Evolutionary conservation across 179 eudicot genomes (phyloP).

Genomic region (Silene vulgaris): DNA sequence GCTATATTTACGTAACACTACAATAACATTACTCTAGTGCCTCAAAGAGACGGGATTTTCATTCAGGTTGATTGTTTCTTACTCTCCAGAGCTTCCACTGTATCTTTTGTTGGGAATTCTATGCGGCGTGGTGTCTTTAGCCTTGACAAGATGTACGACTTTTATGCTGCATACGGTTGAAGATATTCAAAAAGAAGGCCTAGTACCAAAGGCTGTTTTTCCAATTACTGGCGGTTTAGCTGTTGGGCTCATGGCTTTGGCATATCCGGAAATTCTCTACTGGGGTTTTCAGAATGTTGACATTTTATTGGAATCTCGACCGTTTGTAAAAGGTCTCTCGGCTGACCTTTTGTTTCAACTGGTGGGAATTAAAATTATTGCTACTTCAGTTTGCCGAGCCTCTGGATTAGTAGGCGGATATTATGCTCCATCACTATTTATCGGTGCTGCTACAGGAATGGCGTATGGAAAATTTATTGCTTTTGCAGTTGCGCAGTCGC

Average conservation of each 20-base stretch:
- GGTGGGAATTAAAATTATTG: slow-evolving; percentile 70
- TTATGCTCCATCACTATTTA: slow-evolving; percentile 92
- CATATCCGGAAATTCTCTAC: slow-evolving; percentile 92
- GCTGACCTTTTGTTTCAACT: slow-evolving; percentile 75
- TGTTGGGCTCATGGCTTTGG: slow-evolving; percentile 83
- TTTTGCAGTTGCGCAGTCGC: slow-evolving; percentile 46
- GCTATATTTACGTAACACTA: not conserved
- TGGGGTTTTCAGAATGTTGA: slow-evolving; percentile 98
- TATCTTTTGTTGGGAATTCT: slow-evolving; percentile 87
- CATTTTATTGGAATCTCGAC: slow-evolving; percentile 75
- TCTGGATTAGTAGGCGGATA: slow-evolving; percentile 97
- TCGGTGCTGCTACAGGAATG: slow-evolving; percentile 99
- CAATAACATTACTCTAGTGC: no score
- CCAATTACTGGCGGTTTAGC: slow-evolving; percentile 71
- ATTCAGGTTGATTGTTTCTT: slow-evolving; percentile 24
- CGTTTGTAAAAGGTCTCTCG: slow-evolving; percentile 62
- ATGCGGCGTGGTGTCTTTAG: slow-evolving; percentile 83
- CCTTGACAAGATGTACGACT: slow-evolving; percentile 67
- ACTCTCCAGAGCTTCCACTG: slow-evolving; percentile 78
- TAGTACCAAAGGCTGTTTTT: slow-evolving; percentile 53
- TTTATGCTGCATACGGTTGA: slow-evolving; percentile 53
- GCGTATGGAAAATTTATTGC: slow-evolving; percentile 77
- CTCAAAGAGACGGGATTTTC: not conserved
- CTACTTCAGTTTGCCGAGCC: slow-evolving; percentile 84
- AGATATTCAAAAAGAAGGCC: slow-evolving; percentile 40